Conservation (phyloP, 2,329 filamentous ascomycete genomes). For the Neopestalotiopsis sp. region DNA sequence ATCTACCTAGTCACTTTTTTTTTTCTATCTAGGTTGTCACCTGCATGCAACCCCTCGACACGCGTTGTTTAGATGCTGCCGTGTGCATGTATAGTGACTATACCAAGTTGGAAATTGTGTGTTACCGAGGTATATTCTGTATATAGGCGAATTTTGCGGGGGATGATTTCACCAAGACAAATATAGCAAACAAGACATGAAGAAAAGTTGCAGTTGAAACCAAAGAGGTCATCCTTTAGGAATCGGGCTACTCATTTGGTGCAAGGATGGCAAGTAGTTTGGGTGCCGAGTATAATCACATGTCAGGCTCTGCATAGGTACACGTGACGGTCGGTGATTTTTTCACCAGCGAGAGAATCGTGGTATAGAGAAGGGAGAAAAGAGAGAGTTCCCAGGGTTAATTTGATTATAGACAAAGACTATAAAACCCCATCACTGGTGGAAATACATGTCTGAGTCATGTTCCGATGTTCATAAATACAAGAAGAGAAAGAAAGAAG, state of each 20-base stretch:
- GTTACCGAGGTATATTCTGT: no score
- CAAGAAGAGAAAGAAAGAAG: no score
- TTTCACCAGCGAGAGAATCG: no score
- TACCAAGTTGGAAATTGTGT: no score
- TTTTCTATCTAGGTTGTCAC: no score
- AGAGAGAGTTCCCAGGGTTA: neutral
- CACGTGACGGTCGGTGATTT: neutral
- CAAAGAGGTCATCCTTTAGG: neutral
- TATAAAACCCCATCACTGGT: neutral
- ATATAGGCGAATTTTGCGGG: no score
- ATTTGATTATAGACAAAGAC: neutral
- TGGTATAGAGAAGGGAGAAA: neutral
- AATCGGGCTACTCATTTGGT: neutral
- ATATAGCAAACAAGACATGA: neutral
- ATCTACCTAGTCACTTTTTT: no score
- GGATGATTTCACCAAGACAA: neutral
- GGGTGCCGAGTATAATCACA: conserved; percentile 2
- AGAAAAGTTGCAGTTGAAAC: neutral
- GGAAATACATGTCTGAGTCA: neutral
- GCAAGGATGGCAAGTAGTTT: neutral
- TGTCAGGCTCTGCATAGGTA: neutral
- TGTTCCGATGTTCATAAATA: neutral
- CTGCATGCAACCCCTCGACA: no score
- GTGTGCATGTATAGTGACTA: no score
- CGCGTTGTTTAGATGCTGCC: no score